A percentile compares a stretch with the other conserved stretches of the same genome.
Evolutionary conservation across 306 rosid genomes (phyloP).

Genomic region (Lupinus albus): DNA sequence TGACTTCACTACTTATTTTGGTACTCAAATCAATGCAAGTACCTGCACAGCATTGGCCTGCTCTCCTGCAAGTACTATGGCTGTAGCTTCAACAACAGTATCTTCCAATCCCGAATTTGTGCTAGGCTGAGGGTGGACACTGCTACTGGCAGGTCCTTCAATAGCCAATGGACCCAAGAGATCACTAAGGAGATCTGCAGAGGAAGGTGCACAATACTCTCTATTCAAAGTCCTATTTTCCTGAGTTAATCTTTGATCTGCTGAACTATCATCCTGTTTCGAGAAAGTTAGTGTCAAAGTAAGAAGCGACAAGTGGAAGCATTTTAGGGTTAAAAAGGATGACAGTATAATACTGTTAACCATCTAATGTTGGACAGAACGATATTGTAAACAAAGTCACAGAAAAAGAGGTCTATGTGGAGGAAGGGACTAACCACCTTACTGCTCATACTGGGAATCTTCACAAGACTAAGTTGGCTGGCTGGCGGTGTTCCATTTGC

Average conservation of each 20-base stretch:
- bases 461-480: constrained; percentile 75
- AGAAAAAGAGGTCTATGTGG: background rate
- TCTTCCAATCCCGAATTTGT: constrained; percentile 59
- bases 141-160: constrained; percentile 80
- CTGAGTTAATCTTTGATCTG: constrained; percentile 54
- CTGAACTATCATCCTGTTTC: constrained; percentile 67
- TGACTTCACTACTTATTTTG: constrained; percentile 15
- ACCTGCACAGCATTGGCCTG: constrained; percentile 85
- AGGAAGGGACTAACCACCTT: constrained; percentile 55
- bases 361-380: constrained; percentile 23
- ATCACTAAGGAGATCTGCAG: constrained; percentile 79
- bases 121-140: constrained; percentile 50
- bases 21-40: constrained; percentile 23
- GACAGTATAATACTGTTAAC: background rate
- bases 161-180: constrained; percentile 93
- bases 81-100: constrained; percentile 64
- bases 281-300: constrained; percentile 34
- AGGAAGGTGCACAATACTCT: constrained; percentile 61
- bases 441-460: constrained; percentile 71
- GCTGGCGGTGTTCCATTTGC: constrained; percentile 65
- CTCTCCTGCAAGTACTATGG: constrained; percentile 90
- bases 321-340: constrained; percentile 21
- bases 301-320: constrained; percentile 3
- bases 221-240: constrained; percentile 71
- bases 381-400: background rate